Evolutionary conservation across 192 early-diverging fungal species (phyloP).

Genomic region (Linderina pennispora): DNA sequence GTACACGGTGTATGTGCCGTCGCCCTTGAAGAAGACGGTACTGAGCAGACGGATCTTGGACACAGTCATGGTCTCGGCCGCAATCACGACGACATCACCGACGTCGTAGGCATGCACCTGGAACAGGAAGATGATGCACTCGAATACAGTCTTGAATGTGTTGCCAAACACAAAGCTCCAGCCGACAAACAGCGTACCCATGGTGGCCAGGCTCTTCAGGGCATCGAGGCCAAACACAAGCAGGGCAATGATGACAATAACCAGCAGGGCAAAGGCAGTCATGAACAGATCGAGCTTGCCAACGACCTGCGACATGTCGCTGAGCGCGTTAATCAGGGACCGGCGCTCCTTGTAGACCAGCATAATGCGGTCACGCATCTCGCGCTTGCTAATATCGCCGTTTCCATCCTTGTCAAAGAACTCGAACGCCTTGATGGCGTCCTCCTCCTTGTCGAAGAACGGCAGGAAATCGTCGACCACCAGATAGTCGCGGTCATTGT

Average conservation of each 20-base stretch:
- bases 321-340: conserved; percentile 60
- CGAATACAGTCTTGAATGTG: conserved; percentile 71
- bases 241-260: conserved; percentile 53
- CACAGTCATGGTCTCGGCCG: conserved; percentile 61
- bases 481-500: conserved; percentile 54
- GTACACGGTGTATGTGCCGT: conserved; percentile 74
- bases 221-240: conserved; percentile 60
- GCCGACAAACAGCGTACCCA: conserved; percentile 66
- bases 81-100: conserved; percentile 76
- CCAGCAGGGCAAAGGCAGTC: conserved; percentile 51
- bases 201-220: conserved; percentile 57
- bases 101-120: conserved; percentile 66
- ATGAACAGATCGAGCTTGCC: conserved; percentile 72
- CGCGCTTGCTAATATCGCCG: conserved; percentile 76
- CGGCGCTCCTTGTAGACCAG: conserved; percentile 81
- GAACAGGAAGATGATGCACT: conserved; percentile 84
- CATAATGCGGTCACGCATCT: conserved; percentile 74
- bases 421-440: conserved; percentile 73
- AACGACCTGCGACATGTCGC: conserved; percentile 79
- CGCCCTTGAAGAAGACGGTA: conserved; percentile 73
- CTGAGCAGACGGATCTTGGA: conserved; percentile 71
- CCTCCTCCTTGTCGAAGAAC: conserved; percentile 65
- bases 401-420: conserved; percentile 87
- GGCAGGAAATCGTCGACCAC: conserved; percentile 66
- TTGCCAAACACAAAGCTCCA: conserved; percentile 83